phyloP scores from a whole-genome alignment of 2,329 filamentous ascomycete genomes.

The Aspergillus sp. region DNA sequence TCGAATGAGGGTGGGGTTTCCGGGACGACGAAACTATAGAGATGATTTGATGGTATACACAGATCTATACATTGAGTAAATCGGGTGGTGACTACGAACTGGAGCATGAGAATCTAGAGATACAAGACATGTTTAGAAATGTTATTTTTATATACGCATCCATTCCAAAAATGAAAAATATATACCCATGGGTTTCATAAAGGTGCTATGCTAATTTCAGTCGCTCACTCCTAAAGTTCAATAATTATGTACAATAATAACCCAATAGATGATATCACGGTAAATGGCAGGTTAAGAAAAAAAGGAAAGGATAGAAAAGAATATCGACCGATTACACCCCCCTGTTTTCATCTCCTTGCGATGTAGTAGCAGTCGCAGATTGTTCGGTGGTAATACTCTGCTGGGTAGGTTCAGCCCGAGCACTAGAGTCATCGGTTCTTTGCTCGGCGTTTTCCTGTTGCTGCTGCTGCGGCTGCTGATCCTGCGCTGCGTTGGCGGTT shows the following conservation, averaged over 20 bases:
- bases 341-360: conserved; percentile 9
- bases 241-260: conserved; percentile 2
- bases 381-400: not conserved
- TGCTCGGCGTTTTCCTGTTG: conserved; percentile 3
- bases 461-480: conserved; percentile 12
- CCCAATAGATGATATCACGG: not conserved
- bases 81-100: too few species aligned
- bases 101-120: not conserved
- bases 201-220: conserved; percentile 2
- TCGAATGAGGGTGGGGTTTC: not conserved
- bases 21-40: conserved; percentile 5
- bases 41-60: not conserved
- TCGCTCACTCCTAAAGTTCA: conserved; percentile 1
- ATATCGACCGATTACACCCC: not conserved
- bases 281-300: not conserved
- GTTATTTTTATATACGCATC: not conserved
- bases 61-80: not conserved
- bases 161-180: not conserved
- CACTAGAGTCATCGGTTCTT: not conserved
- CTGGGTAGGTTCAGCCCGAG: conserved; percentile 5
- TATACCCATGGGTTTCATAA: not conserved
- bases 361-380: conserved; percentile 11
- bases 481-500: conserved; percentile 10
- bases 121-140: not conserved
- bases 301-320: not conserved